Evolutionary conservation across 345 rosid genomes (phyloP), one percentile per base, ranked within the genome.

Genomic region (Trapa incisa): DNA sequence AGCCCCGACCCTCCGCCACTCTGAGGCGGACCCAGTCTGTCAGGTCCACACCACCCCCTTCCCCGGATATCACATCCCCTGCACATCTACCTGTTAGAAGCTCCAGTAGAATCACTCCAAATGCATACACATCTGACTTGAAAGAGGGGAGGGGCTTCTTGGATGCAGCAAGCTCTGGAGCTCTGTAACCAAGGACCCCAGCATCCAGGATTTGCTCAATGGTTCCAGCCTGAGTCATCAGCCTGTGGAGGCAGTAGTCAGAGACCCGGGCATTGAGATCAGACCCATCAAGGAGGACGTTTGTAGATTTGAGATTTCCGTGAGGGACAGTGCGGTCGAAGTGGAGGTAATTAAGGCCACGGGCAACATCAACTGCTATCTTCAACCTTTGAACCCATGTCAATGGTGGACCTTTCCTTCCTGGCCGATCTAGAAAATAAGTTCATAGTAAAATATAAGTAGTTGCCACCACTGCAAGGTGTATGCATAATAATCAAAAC

Each of bases 261-360:
- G 89, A 87, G 66, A 94, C 89, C 36, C 99, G 96, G 12, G 97
- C 96, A 57, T 91, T 94, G 29, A 89, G 92, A 72, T 91, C 97
- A 52, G 89, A 75, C 43, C 99, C 96, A 1, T 91, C 99, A 53
- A 94, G 75, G 64, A 94, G 82, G 65, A 94, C 61, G 67, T 94
- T 94, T 16, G 96, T 79, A 36, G 96, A 89, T 78, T 94, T 94
- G 61, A 94, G 86, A 84, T 91, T 94, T 45, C 99, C 99, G 0
- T 94, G 99, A 33, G 99, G 99, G 73, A 87, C 83, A 47, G 89
- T 94, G n/a, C 99, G 88, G 69, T 94, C 99, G 1, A 94, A 89
- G 79, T 94, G 99, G 78, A 94, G 97, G 65, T 94, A 94, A 80
- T 94, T 94, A 65, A 94, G 87, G 79, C 99, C 97, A 67, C 99